Base-by-base conservation (phyloP, 352 stramenopile species). In the Achlya hypogyna region DNA sequence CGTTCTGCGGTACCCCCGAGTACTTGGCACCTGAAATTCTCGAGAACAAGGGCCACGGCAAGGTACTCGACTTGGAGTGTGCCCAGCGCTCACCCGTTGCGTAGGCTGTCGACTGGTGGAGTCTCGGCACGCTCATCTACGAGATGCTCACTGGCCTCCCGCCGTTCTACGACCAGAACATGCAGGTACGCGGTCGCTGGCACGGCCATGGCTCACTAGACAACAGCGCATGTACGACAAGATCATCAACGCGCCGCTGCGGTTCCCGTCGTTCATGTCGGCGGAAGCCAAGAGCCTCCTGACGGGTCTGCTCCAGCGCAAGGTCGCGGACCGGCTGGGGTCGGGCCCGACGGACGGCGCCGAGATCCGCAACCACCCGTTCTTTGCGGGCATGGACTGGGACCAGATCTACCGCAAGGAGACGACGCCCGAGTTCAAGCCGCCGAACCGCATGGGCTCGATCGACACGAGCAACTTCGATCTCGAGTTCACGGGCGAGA, bases 21-120 rank as follows among this genome's bases (percentile, higher is more conserved):
- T 98, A 98, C 79, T 74, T 98, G 35, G 92, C 94, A 20, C 94
- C 93, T 0, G 93, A 98, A 73, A 96, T 98, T 49, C 75, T 98
- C 45, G 87, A 97, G 71, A 97, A 98, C 78, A 94, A 97, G 75
- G 87, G 87, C 12, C 86, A 95, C 75, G 86, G 86, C 79, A 95
- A 95, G 75, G 63, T 70, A 63, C 28, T 18, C 14, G 20, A 5
- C 35, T n/a, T n/a, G n/a, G n/a, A n/a, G n/a, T n/a, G n/a, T n/a
- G n/a, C n/a, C n/a, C n/a, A n/a, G n/a, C 34, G 34, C 6, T 42
- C 6, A 42, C 34, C 6, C 34, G 14, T 42, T 29, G 16, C 29
- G 49, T 42, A 71, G 69, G 86, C 74, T 42, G 87, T 96, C 38
- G 87, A 96, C 72, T 96, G 85, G 85, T 96, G 87, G 87, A 92